Evolutionary conservation across 768 basidiomycete genomes (phyloP).

Genomic region (Mycena polygramma): DNA sequence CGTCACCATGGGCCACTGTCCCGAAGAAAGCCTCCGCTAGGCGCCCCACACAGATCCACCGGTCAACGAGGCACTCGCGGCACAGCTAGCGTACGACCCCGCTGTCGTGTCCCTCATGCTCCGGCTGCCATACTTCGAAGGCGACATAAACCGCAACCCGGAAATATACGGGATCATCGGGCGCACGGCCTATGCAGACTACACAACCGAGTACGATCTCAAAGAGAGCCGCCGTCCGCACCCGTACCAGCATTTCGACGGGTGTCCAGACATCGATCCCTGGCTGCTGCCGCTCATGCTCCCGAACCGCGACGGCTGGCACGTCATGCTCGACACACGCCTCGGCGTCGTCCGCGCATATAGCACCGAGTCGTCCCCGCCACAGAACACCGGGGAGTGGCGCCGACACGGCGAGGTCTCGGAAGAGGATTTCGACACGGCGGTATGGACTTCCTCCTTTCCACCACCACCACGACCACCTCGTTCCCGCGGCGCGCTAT

Average conservation of each 20-base stretch:
- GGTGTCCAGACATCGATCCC: conserved; percentile 23
- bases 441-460: too few relatives aligned
- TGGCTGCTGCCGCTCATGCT: conserved; percentile 32
- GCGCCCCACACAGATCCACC: conserved; percentile 24
- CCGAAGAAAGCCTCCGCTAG: conserved; percentile 14
- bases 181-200: conserved; percentile 20
- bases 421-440: background rate
- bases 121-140: conserved; percentile 16
- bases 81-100: conserved; percentile 23
- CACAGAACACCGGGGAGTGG: conserved; percentile 20
- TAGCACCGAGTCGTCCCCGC: background rate
- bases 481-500: conserved; percentile 23
- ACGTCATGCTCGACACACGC: conserved; percentile 32
- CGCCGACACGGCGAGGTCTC: conserved; percentile 16
- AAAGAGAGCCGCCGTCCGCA: conserved; percentile 20
- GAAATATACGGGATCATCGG: background rate
- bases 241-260: conserved; percentile 21
- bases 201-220: conserved; percentile 11
- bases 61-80: conserved; percentile 19
- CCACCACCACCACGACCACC: too few relatives aligned
- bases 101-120: conserved; percentile 25
- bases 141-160: background rate
- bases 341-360: conserved; percentile 29
- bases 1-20: conserved; percentile 30
- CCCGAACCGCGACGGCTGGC: conserved; percentile 23